Evolutionary conservation across 108 stramenopile genomes (phyloP).

Genomic region (Stephanodiscus triporus): DNA sequence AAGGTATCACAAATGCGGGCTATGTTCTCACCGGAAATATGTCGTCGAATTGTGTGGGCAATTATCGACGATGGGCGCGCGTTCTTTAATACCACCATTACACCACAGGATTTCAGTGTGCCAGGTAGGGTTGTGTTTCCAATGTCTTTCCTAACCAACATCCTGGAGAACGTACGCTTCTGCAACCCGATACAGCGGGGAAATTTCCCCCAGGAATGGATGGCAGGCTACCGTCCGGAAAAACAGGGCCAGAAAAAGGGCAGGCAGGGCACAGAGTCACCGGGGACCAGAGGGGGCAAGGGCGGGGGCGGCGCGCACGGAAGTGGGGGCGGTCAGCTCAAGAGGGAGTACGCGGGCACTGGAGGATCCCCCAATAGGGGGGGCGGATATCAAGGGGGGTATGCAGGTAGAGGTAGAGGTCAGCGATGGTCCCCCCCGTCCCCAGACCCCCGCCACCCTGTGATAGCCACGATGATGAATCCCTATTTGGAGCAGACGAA

Average conservation of each 20-base stretch:
- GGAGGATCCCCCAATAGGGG: no score
- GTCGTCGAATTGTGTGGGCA: neutral
- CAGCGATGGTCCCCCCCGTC: neutral
- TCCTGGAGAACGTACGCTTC: neutral
- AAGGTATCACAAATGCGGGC: neutral
- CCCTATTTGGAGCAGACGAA: neutral
- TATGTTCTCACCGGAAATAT: neutral
- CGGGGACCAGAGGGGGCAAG: no score
- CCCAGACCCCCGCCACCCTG: no score
- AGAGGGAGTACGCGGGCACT: no score
- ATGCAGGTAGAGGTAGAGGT: neutral
- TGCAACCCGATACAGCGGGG: neutral
- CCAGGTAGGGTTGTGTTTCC: neutral
- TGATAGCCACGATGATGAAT: no score
- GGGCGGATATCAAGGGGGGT: no score
- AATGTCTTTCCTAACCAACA: neutral
- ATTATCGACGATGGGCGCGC: neutral
- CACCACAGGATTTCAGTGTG: neutral
- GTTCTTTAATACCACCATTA: neutral
- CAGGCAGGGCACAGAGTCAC: no score
- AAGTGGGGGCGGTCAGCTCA: no score
- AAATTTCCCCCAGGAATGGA: neutral
- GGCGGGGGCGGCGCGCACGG: no score
- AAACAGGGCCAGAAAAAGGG: no score
- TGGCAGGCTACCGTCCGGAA: no score